phyloP scores from a whole-genome alignment of 2,329 filamentous ascomycete genomes.

The Orbilia javanica region DNA sequence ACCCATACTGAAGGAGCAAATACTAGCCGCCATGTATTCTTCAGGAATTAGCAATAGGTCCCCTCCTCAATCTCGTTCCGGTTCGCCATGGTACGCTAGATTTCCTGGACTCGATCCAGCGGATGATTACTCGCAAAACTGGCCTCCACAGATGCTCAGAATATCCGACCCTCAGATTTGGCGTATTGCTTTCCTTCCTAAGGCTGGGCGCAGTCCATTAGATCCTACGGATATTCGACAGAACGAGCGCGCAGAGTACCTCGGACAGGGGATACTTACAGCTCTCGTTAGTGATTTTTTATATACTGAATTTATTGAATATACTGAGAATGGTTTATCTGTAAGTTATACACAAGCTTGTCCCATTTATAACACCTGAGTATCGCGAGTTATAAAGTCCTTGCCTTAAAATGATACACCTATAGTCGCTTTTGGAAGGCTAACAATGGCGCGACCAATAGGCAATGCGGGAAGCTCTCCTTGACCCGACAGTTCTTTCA shows the following conservation, averaged over 20 bases:
- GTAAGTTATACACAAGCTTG: slow-evolving; percentile 16
- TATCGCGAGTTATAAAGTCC: not conserved
- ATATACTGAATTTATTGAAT: slow-evolving; percentile 47
- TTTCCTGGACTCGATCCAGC: slow-evolving; percentile 32
- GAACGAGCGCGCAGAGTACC: slow-evolving; percentile 30
- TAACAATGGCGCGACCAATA: slow-evolving; percentile 3
- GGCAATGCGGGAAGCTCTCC: slow-evolving; percentile 56
- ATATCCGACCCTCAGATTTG: slow-evolving; percentile 32
- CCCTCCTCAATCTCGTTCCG: slow-evolving; percentile 41
- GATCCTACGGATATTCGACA: slow-evolving; percentile 31
- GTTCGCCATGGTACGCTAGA: slow-evolving; percentile 46
- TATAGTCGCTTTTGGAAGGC: not conserved
- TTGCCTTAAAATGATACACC: not conserved
- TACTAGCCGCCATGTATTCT: slow-evolving; percentile 43
- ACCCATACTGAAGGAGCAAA: no score
- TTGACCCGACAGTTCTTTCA: slow-evolving; percentile 56
- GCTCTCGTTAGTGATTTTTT: slow-evolving; percentile 46
- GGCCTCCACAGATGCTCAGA: slow-evolving; percentile 46
- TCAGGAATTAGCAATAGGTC: slow-evolving; percentile 33
- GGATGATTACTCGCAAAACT: slow-evolving; percentile 25
- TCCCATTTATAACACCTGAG: no score
- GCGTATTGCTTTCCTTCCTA: slow-evolving; percentile 34
- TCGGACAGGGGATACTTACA: slow-evolving; percentile 44
- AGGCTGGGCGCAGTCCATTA: not conserved
- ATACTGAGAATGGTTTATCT: slow-evolving; percentile 7